These are phyloP conservation scores for Wickerhamiella allomyrinae DNA, from an alignment of 805 yeast genomes.

Conservation along the genomic window DNA sequence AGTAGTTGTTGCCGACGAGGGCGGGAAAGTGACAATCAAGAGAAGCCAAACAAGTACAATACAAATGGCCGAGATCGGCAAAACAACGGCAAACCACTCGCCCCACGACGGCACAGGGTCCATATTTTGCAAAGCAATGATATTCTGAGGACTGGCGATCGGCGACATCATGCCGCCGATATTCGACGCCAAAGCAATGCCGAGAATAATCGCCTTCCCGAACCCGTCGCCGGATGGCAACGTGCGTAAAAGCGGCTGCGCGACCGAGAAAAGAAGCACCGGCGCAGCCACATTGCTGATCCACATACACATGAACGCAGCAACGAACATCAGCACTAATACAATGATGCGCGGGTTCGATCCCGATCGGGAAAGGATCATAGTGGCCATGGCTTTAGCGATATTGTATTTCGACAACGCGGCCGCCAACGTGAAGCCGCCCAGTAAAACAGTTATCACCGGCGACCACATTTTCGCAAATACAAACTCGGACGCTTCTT, in stretches of 20 bases:
- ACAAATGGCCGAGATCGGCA: conserved; percentile 61
- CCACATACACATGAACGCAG: conserved; percentile 84
- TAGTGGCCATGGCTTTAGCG: conserved; percentile 74
- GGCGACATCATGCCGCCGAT: conserved; percentile 97
- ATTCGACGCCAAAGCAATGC: conserved; percentile 85
- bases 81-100: conserved; percentile 79
- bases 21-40: conserved; percentile 45
- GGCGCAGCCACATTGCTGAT: conserved; percentile 97
- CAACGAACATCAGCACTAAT: conserved; percentile 70
- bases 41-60: conserved; percentile 60
- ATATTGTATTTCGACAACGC: conserved; percentile 83
- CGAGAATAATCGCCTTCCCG: conserved; percentile 72
- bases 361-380: conserved; percentile 69
- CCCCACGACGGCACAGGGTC: conserved; percentile 75
- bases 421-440: conserved; percentile 92
- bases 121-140: conserved; percentile 81
- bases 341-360: conserved; percentile 68
- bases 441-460: conserved; percentile 73
- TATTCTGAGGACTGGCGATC: conserved; percentile 92
- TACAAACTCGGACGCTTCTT: conserved; percentile 64
- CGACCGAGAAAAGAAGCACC: conserved; percentile 76
- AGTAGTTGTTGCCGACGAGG: conserved; percentile 34
- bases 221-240: conserved; percentile 65
- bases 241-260: conserved; percentile 79
- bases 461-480: conserved; percentile 91